phyloP scores from a whole-genome alignment of 805 yeast genomes.

The Wickerhamomyces xylosicus region DNA sequence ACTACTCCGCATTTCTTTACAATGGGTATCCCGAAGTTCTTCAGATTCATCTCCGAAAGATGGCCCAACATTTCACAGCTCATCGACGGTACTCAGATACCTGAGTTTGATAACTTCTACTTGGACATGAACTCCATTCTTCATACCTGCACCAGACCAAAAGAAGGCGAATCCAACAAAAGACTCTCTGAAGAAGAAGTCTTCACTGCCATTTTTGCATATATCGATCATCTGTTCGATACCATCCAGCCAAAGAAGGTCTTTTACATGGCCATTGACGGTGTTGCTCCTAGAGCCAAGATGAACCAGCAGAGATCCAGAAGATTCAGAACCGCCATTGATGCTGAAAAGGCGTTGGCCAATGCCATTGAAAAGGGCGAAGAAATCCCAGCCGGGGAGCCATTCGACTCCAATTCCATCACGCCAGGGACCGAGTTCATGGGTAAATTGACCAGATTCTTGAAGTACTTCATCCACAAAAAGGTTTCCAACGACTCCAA shows the following conservation, averaged over 20 bases:
- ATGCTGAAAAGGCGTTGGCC: slow-evolving; percentile 70
- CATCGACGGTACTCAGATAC: slow-evolving; percentile 71
- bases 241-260: slow-evolving; percentile 79
- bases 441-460: slow-evolving; percentile 74
- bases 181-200: slow-evolving; percentile 83
- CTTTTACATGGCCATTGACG: slow-evolving; percentile 95
- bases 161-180: slow-evolving; percentile 53
- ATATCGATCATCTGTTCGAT: slow-evolving; percentile 87
- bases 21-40: slow-evolving; percentile 94
- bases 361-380: slow-evolving; percentile 69
- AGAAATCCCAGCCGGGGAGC: slow-evolving; percentile 70
- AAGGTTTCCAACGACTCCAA: slow-evolving; percentile 78
- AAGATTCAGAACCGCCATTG: slow-evolving; percentile 88
- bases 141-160: slow-evolving; percentile 87
- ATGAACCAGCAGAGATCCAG: slow-evolving; percentile 97
- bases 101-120: slow-evolving; percentile 91
- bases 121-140: slow-evolving; percentile 96
- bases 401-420: slow-evolving; percentile 86
- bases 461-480: slow-evolving; percentile 81
- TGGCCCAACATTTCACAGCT: slow-evolving; percentile 94
- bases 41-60: slow-evolving; percentile 94
- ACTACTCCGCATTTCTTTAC: neutral
- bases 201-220: slow-evolving; percentile 85
- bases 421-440: slow-evolving; percentile 97
- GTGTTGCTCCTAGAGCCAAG: slow-evolving; percentile 97